Conservation (phyloP, 1,284 basidiomycete species). For the Irpex sp. region DNA sequence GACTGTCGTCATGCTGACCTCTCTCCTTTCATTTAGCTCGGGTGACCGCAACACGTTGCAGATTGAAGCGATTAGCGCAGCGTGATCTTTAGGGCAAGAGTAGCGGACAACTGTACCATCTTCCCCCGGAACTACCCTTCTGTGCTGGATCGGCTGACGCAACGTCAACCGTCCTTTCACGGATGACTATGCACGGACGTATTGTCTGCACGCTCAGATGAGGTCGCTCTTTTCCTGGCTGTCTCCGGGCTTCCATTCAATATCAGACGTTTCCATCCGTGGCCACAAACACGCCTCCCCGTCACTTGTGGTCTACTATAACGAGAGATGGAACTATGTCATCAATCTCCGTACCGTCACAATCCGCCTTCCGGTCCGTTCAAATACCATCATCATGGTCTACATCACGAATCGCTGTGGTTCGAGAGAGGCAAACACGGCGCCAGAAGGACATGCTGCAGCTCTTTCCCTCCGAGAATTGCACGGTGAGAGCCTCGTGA, state of each 20-base stretch:
- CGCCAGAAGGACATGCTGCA: slow-evolving; percentile 9
- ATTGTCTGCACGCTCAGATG: not conserved
- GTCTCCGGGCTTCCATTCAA: slow-evolving; percentile 1
- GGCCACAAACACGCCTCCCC: not conserved
- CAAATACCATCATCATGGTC: not conserved
- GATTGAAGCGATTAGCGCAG: not conserved
- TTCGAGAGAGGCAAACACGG: slow-evolving; percentile 2
- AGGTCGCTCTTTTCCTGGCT: not conserved
- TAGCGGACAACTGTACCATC: not conserved
- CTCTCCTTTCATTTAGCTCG: not conserved
- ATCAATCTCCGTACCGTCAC: not conserved
- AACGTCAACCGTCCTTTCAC: not conserved
- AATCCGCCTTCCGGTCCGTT: slow-evolving; percentile 10
- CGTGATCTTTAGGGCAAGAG: not conserved
- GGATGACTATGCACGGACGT: not conserved
- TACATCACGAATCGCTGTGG: not conserved
- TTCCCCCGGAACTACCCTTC: not conserved
- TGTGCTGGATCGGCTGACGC: not conserved
- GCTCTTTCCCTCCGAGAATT: slow-evolving; percentile 13
- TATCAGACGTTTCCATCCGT: slow-evolving; percentile 6
- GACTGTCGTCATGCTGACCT: not conserved
- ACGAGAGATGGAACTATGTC: not conserved
- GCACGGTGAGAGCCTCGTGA: slow-evolving; percentile 14
- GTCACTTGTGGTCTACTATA: not conserved
- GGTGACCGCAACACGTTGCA: not conserved